phyloP scores from a whole-genome alignment of 2,329 filamentous ascomycete genomes.

The Cordyceps cateniannulata region DNA sequence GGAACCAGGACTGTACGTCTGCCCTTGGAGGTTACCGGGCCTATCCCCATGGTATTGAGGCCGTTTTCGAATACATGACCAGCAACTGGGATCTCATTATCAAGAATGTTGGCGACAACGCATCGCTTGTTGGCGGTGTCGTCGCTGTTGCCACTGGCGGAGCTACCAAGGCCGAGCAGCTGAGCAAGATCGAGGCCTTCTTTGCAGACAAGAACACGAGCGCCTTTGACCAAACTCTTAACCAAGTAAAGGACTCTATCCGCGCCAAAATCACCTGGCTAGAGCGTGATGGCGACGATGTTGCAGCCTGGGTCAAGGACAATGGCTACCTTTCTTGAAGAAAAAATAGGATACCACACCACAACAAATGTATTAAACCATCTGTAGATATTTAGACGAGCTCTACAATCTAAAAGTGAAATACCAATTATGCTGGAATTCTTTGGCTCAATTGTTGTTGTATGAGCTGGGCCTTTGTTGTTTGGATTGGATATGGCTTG shows the following conservation, averaged over 20 bases:
- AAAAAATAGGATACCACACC: slow-evolving; percentile 9
- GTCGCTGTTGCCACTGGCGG: slow-evolving; percentile 76
- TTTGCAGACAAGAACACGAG: slow-evolving; percentile 76
- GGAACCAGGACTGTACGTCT: slow-evolving; percentile 91
- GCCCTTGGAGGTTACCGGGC: slow-evolving; percentile 72
- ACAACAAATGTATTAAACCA: not conserved
- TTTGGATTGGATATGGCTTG: no score
- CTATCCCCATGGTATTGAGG: slow-evolving; percentile 70
- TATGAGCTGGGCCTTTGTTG: no score
- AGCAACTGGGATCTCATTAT: slow-evolving; percentile 81
- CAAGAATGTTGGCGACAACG: slow-evolving; percentile 73
- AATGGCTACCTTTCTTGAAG: slow-evolving; percentile 22
- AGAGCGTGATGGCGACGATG: slow-evolving; percentile 67
- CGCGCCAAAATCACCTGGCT: slow-evolving; percentile 80
- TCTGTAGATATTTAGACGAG: not conserved
- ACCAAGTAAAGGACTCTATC: slow-evolving; percentile 83
- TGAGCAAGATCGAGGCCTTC: slow-evolving; percentile 71
- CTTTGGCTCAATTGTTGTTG: no score
- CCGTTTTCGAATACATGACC: slow-evolving; percentile 77
- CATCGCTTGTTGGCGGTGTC: slow-evolving; percentile 80
- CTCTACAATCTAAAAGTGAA: not conserved
- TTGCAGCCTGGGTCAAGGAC: slow-evolving; percentile 46
- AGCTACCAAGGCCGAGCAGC: slow-evolving; percentile 71
- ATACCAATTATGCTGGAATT: not conserved
- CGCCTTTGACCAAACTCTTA: slow-evolving; percentile 78